A percentile compares a stretch with the other conserved stretches of the same genome.
phyloP scores from a whole-genome alignment of 768 basidiomycete genomes.

The Dentipellis fragilis region DNA sequence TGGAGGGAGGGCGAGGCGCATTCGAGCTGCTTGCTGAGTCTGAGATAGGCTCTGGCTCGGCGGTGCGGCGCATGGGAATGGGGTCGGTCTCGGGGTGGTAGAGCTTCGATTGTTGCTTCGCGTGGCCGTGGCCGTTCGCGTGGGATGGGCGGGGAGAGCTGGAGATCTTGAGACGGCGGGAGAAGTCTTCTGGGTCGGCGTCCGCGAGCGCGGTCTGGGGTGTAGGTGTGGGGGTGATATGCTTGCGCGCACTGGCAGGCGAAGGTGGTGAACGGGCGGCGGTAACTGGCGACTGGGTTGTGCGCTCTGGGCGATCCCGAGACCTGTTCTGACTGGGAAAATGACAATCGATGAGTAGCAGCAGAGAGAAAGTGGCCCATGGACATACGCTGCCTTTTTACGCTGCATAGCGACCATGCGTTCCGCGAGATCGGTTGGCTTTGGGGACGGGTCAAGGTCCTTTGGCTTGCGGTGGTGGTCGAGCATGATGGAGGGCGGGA shows the following conservation, averaged over 20 bases:
- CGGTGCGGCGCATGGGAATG: conserved; percentile 42
- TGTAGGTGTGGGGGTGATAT: conserved; percentile 32
- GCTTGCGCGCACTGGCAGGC: conserved; percentile 24
- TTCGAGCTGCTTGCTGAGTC: conserved; percentile 48
- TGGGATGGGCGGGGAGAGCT: conserved; percentile 30
- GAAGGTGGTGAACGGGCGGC: conserved; percentile 21
- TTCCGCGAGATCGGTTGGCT: conserved; percentile 45
- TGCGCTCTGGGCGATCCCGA: conserved; percentile 15
- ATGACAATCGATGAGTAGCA: not conserved
- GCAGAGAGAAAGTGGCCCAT: not conserved
- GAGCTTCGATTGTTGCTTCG: conserved; percentile 36
- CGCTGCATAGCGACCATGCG: conserved; percentile 60
- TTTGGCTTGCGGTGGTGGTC: conserved; percentile 22
- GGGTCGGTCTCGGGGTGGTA: conserved; percentile 69
- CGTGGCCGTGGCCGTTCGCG: conserved; percentile 19
- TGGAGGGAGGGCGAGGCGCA: conserved; percentile 24
- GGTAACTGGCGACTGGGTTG: conserved; percentile 13
- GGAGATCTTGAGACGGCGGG: conserved; percentile 61
- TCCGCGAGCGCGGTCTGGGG: conserved; percentile 32
- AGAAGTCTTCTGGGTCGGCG: conserved; percentile 66
- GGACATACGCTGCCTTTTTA: conserved; percentile 45
- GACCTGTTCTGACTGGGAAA: not conserved
- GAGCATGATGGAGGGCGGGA: conserved; percentile 10
- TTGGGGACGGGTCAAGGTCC: conserved; percentile 24
- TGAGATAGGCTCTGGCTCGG: conserved; percentile 59